Percentiles rank a stretch among this genome's conserved stretches.
Evolutionary conservation across 2,329 filamentous ascomycete species (phyloP).

Genomic region (Byssoonygena ceratinophila): DNA sequence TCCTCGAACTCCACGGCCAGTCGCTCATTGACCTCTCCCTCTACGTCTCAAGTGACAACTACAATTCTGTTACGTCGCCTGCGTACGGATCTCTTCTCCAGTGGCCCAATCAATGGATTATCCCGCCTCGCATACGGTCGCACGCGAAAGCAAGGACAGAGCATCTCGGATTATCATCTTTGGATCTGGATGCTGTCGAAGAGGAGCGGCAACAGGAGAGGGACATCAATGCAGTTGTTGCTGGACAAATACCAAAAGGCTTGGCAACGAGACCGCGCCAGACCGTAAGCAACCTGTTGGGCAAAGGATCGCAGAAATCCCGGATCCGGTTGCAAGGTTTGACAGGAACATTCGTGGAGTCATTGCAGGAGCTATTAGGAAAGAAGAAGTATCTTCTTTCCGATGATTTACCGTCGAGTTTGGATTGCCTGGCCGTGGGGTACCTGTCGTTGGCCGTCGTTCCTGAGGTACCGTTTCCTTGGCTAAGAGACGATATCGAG

Average conservation of each 20-base stretch:
- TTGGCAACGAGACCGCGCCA: conserved; percentile 47
- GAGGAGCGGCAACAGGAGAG: conserved; percentile 26
- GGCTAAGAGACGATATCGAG: conserved; percentile 49
- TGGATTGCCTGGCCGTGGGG: conserved; percentile 72
- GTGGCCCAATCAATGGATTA: conserved; percentile 79
- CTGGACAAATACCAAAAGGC: conserved; percentile 36
- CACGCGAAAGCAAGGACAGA: conserved; percentile 60
- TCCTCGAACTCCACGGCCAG: conserved; percentile 63
- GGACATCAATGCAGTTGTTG: conserved; percentile 29
- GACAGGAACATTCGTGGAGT: conserved; percentile 59
- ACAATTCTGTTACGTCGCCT: conserved; percentile 62
- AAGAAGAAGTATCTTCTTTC: conserved; percentile 48
- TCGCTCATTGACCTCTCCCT: conserved; percentile 75
- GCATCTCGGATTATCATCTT: conserved; percentile 56
- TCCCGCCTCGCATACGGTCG: conserved; percentile 62
- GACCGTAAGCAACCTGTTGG: conserved; percentile 52
- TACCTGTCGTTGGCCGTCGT: conserved; percentile 66
- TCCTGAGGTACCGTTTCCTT: conserved; percentile 51
- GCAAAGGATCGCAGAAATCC: conserved; percentile 56
- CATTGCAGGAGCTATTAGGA: conserved; percentile 54
- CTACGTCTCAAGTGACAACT: conserved; percentile 85
- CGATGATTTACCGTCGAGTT: conserved; percentile 42
- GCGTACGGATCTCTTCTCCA: conserved; percentile 69
- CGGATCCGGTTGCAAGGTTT: conserved; percentile 67
- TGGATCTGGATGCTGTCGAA: conserved; percentile 50